Base-by-base conservation (phyloP, 805 yeast genomes). In the Maudiozyma saulgeensis region DNA sequence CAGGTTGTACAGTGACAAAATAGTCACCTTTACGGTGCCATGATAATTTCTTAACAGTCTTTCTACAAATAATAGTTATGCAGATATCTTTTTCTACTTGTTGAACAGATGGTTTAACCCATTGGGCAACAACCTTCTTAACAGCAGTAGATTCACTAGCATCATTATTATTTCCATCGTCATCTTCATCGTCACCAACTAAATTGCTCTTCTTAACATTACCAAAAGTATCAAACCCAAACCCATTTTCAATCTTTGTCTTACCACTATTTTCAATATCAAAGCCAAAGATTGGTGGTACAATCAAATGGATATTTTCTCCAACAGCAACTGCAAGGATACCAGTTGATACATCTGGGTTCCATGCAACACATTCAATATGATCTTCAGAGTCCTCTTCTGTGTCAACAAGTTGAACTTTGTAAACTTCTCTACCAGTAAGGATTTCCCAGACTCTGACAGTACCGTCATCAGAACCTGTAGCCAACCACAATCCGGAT, bases 1-100 rank as follows among this genome's bases (percentile, higher is more conserved):
- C 93, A 47, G 98, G 97, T n/a, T 96, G 82, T n/a, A 88, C 95
- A 4, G 95, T 82, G 55, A 91, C 96, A 59, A 93, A 87, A 66
- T 93, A 93, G 71, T 93, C 99, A 60, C 99, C 99, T 63, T 86
- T 85, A 67, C 96, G 78, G 68, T 93, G 99, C 99, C 99, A 93
- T 56, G 96, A 79, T 21, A 93, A 57, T 62, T 81, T 83, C 68
- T 87, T 89, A 53, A 91, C 79, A 0, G 86, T 77, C 53, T 81
- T 77, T 16, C 71, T 66, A 53, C 84, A 74, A 47, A 84, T 78
- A 45, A 93, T 77, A 18, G 86, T 80, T 2, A 87, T 82, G 16
- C 84, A 78, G 38, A 89, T 81, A 49, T 95, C 95, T 47, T 77
- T 71, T 35, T 75, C 72, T 57, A 81, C 82, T 52, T 78, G 79